A percentile compares a stretch with the other conserved stretches of the same genome.
These are phyloP conservation scores for Solanum sitiens DNA, from an alignment of 257 asterid genomes.

Conservation along the genomic window DNA sequence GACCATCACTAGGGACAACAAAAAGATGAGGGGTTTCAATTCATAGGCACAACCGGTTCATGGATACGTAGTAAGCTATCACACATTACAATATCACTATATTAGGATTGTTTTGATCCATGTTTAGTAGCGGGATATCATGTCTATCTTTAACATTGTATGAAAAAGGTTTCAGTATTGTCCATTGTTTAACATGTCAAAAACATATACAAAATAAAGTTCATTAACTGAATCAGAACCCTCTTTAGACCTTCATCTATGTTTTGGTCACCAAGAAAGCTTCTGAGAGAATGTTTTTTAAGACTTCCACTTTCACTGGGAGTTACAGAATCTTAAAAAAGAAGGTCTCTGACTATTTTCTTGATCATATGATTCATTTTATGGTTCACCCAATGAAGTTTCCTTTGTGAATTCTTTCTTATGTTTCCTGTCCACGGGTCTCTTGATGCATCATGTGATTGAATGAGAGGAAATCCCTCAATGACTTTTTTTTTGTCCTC, in stretches of 20 bases:
- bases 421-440: not conserved
- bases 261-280: constrained; percentile 12
- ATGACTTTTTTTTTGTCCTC: not conserved
- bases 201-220: not conserved
- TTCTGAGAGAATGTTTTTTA: constrained; percentile 26
- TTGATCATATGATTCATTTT: constrained; percentile 18
- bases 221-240: no score
- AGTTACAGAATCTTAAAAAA: constrained; percentile 18
- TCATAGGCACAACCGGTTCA: not conserved
- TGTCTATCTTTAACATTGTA: not conserved
- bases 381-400: constrained; percentile 21
- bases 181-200: not conserved
- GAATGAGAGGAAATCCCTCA: not conserved
- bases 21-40: not conserved
- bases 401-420: constrained; percentile 21
- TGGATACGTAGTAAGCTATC: not conserved
- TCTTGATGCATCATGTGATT: no score
- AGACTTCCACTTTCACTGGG: constrained; percentile 21
- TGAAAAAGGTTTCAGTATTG: not conserved
- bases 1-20: not conserved
- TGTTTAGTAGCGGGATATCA: not conserved
- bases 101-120: not conserved
- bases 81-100: not conserved
- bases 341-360: constrained; percentile 24
- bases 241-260: constrained; percentile 5